Evolutionary conservation across 306 rosid genomes (phyloP).

Genomic region (Abrus precatorius): DNA sequence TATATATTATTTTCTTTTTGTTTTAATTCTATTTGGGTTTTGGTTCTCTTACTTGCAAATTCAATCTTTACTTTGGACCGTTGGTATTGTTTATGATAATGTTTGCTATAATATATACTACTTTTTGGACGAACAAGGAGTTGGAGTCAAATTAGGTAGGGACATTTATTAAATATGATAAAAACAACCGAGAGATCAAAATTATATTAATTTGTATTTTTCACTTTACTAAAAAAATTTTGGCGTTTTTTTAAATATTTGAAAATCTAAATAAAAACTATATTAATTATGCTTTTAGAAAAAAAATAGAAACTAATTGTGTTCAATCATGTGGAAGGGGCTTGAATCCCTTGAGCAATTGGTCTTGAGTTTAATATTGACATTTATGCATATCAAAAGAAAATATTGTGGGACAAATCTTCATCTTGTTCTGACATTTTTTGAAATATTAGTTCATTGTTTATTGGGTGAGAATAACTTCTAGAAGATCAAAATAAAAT

Average conservation of each 20-base stretch:
- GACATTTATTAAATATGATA: not conserved
- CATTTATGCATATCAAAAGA: too few relatives aligned
- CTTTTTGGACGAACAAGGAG: not conserved
- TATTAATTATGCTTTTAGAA: too few relatives aligned
- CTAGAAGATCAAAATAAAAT: too few relatives aligned
- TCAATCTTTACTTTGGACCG: slow-evolving; percentile 42
- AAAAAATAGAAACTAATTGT: too few relatives aligned
- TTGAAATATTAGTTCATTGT: too few relatives aligned
- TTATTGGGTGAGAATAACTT: too few relatives aligned
- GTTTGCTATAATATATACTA: not conserved
- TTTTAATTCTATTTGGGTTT: not conserved
- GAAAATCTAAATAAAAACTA: too few relatives aligned
- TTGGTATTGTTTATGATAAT: slow-evolving; percentile 38
- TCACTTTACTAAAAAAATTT: not conserved
- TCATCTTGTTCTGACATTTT: too few relatives aligned
- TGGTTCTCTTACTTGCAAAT: not conserved
- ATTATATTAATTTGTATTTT: not conserved
- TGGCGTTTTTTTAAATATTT: not conserved
- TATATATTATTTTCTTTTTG: not conserved
- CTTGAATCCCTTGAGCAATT: too few relatives aligned
- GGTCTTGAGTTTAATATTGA: too few relatives aligned
- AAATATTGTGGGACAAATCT: too few relatives aligned
- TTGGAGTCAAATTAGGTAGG: not conserved
- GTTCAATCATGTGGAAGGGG: too few relatives aligned
- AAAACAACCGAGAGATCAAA: not conserved